Percentiles rank a stretch among this genome's conserved stretches.
Conservation (phyloP, 225 moss, liverwort and hornwort genomes). For the Lunularia cruciata region DNA sequence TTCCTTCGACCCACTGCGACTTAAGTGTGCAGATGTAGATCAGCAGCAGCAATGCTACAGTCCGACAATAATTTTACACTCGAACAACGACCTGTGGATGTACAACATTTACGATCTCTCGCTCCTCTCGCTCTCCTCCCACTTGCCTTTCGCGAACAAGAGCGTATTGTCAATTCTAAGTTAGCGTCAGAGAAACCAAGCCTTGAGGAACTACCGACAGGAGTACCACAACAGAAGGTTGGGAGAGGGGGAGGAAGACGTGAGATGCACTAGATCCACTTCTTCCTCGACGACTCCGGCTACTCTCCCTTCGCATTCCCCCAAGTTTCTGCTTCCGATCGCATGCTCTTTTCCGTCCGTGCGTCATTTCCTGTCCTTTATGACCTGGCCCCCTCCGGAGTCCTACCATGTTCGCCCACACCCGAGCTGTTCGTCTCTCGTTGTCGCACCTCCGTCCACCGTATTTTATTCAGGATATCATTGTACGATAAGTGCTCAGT, state of each 20-base stretch:
- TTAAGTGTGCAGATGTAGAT: neutral
- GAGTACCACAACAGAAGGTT: neutral
- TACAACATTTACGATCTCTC: neutral
- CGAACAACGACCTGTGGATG: neutral
- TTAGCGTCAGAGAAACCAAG: neutral
- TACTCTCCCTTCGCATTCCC: neutral
- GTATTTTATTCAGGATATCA: too few relatives aligned
- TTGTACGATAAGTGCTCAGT: too few relatives aligned
- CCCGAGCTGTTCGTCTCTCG: too few relatives aligned
- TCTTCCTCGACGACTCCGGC: too few relatives aligned
- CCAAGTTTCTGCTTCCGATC: neutral
- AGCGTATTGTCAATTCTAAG: neutral
- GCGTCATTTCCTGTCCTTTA: neutral
- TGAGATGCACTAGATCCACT: neutral
- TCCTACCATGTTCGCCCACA: too few relatives aligned
- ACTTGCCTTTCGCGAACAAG: neutral
- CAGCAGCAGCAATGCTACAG: too few relatives aligned
- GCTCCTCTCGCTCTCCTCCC: neutral
- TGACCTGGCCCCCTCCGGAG: neutral
- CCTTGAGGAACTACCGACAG: neutral
- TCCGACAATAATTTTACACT: neutral
- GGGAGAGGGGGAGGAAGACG: neutral
- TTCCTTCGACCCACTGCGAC: neutral
- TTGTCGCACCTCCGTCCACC: too few relatives aligned
- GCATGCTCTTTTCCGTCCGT: neutral